These are phyloP conservation scores for Samsoniella hepiali DNA, from an alignment of 2,329 filamentous ascomycete genomes.

Conservation along the genomic window DNA sequence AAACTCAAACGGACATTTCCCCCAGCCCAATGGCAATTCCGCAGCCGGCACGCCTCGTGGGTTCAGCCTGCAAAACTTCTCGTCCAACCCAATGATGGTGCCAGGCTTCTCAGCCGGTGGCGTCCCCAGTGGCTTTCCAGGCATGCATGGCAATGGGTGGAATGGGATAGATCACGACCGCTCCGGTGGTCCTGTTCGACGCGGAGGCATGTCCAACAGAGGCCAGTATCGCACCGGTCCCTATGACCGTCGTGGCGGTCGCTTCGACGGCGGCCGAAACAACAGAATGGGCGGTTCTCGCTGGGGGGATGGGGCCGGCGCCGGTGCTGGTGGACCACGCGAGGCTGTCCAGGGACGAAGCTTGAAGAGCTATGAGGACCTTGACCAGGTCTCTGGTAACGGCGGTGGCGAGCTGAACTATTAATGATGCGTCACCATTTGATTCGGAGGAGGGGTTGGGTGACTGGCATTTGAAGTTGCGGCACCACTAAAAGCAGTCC, in stretches of 20 bases:
- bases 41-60: conserved; percentile 83
- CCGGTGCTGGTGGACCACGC: conserved; percentile 74
- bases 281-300: conserved; percentile 52
- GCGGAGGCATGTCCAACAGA: conserved; percentile 54
- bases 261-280: conserved; percentile 50
- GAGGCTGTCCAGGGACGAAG: conserved; percentile 92
- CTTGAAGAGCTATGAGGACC: conserved; percentile 94
- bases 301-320: conserved; percentile 74
- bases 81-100: conserved; percentile 58
- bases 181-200: conserved; percentile 64
- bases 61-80: conserved; percentile 78
- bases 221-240: conserved; percentile 65
- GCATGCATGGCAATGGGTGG: conserved; percentile 49
- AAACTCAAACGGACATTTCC: conserved; percentile 94
- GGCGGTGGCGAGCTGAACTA: conserved; percentile 89
- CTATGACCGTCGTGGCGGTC: conserved; percentile 66
- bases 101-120: conserved; percentile 54
- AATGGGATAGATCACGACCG: conserved; percentile 53
- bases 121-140: conserved; percentile 55
- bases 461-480: not conserved
- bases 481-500: not conserved
- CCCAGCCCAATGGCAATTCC: conserved; percentile 70
- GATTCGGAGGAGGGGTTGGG: not conserved
- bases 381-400: conserved; percentile 76
- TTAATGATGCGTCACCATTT: conserved; percentile 39